phyloP scores from a whole-genome alignment of 2,329 filamentous ascomycete species.

The Penicillium frequentans region DNA sequence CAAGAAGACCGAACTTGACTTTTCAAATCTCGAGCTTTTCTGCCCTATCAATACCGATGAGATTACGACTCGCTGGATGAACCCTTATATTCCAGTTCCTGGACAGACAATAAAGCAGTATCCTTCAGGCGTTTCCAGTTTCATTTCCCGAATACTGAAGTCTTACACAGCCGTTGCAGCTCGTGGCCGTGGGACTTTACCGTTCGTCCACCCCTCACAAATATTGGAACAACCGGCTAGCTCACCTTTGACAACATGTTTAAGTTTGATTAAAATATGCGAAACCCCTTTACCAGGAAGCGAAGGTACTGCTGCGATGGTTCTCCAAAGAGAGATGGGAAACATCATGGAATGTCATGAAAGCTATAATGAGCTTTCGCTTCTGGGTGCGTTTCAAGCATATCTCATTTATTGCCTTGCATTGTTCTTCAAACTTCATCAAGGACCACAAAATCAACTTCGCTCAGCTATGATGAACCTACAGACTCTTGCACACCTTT shows the following conservation, averaged over 20 bases:
- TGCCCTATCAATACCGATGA: conserved; percentile 51
- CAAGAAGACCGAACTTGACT: conserved; percentile 26
- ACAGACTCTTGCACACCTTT: conserved; percentile 49
- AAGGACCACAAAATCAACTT: conserved; percentile 32
- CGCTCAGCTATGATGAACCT: conserved; percentile 50
- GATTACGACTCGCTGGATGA: conserved; percentile 53
- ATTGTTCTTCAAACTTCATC: conserved; percentile 43
- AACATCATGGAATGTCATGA: conserved; percentile 30
- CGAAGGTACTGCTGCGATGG: conserved; percentile 29
- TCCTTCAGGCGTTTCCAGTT: conserved; percentile 35
- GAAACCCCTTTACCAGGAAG: conserved; percentile 37
- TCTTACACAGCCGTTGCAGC: conserved; percentile 44
- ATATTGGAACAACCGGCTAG: conserved; percentile 19
- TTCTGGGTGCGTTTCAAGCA: conserved; percentile 51
- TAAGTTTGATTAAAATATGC: conserved; percentile 45
- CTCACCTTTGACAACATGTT: conserved; percentile 42
- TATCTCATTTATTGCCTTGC: conserved; percentile 53
- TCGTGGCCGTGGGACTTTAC: conserved; percentile 41
- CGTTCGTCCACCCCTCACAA: conserved; percentile 49
- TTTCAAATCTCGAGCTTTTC: conserved; percentile 36
- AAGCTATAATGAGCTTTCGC: conserved; percentile 22
- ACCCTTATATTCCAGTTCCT: conserved; percentile 47
- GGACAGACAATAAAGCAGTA: conserved; percentile 48
- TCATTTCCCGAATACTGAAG: conserved; percentile 46
- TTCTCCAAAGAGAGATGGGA: conserved; percentile 48